Evolutionary conservation across 1,139 yeast genomes (phyloP).

Genomic region (Lodderomyces jiufengensis): DNA sequence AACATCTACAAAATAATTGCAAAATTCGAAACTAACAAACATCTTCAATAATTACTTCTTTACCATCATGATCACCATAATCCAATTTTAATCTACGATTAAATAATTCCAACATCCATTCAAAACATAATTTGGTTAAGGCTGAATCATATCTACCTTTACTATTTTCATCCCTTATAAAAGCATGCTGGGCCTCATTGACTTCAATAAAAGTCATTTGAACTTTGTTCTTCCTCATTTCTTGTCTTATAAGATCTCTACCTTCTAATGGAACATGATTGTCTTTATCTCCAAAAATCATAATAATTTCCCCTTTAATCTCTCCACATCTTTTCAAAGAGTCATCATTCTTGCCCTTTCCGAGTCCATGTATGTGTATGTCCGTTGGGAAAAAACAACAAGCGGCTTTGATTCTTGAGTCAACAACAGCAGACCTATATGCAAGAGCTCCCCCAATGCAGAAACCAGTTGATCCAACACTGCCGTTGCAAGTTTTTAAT

Average conservation of each 20-base stretch:
- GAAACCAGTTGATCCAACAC: constrained; percentile 82
- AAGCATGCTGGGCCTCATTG: constrained; percentile 78
- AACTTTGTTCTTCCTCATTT: constrained; percentile 57
- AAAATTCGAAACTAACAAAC: constrained; percentile 58
- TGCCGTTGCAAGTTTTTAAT: constrained; percentile 66
- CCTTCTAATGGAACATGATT: constrained; percentile 81
- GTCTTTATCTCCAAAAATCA: constrained; percentile 77
- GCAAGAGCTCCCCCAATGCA: constrained; percentile 86
- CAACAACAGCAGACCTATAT: constrained; percentile 62
- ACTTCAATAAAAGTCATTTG: constrained; percentile 70
- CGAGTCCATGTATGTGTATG: constrained; percentile 64
- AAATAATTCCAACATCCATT: constrained; percentile 67
- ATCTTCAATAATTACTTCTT: constrained; percentile 49
- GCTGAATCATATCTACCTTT: constrained; percentile 82
- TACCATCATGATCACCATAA: constrained; percentile 59
- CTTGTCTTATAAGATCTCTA: constrained; percentile 63
- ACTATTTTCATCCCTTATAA: constrained; percentile 72
- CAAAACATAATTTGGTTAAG: constrained; percentile 63
- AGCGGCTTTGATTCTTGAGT: constrained; percentile 60
- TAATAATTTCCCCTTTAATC: constrained; percentile 55
- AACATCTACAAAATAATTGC: constrained; percentile 69
- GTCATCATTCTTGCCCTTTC: constrained; percentile 61
- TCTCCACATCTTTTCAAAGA: constrained; percentile 57
- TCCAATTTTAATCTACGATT: constrained; percentile 65
- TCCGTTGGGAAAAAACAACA: constrained; percentile 83